These are phyloP conservation scores for Exophiala sideris DNA, from an alignment of 2,329 filamentous ascomycete species.

Conservation along the genomic window DNA sequence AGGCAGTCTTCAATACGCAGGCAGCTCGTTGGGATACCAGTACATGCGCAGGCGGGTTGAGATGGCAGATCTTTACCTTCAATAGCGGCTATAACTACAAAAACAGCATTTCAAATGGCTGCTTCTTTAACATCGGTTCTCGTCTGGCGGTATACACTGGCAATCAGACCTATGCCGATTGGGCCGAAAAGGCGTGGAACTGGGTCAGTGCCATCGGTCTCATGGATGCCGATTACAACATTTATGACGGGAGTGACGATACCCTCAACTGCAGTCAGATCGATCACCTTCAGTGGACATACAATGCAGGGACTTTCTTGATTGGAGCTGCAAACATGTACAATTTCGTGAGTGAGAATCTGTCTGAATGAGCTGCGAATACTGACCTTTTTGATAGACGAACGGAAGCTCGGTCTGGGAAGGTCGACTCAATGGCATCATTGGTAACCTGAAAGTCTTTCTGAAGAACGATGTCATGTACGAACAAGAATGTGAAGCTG, in stretches of 20 bases:
- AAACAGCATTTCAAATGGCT: constrained; percentile 58
- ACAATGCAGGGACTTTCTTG: constrained; percentile 55
- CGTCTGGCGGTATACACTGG: constrained; percentile 74
- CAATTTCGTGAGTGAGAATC: constrained; percentile 44
- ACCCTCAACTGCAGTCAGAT: constrained; percentile 49
- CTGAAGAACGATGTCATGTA: constrained; percentile 53
- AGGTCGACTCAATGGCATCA: constrained; percentile 48
- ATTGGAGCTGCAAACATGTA: constrained; percentile 57
- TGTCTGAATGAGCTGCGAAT: not conserved
- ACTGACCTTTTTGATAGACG: constrained; percentile 31
- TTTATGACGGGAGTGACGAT: constrained; percentile 56
- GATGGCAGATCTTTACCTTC: constrained; percentile 81
- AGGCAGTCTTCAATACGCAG: constrained; percentile 78
- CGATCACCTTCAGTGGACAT: constrained; percentile 55
- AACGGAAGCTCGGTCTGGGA: constrained; percentile 51
- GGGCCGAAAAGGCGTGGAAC: constrained; percentile 65
- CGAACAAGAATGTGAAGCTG: constrained; percentile 58
- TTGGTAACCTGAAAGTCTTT: constrained; percentile 54
- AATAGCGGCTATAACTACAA: constrained; percentile 65
- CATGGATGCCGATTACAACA: constrained; percentile 48
- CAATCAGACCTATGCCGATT: constrained; percentile 73
- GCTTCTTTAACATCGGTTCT: constrained; percentile 57
- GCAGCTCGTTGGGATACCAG: constrained; percentile 64
- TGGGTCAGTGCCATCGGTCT: constrained; percentile 53
- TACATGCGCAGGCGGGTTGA: constrained; percentile 69